Evolutionary conservation across 345 rosid genomes (phyloP).

Genomic region (Lepidium didymum): DNA sequence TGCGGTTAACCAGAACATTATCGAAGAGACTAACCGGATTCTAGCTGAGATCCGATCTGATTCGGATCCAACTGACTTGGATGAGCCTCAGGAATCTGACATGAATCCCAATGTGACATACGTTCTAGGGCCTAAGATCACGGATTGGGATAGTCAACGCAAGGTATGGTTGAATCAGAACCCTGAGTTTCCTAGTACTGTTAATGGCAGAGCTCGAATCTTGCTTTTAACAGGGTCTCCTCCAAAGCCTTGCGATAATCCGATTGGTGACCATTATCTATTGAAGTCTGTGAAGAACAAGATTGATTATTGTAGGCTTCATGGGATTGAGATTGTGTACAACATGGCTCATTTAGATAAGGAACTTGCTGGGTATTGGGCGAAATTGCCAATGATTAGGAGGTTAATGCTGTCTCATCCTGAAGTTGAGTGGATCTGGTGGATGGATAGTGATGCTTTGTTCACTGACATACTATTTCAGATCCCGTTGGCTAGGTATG

Average conservation of each 20-base stretch:
- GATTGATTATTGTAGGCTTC: conserved; percentile 94
- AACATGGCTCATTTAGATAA: conserved; percentile 95
- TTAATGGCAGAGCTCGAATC: conserved; percentile 64
- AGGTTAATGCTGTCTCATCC: conserved; percentile 91
- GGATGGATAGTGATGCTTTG: conserved; percentile 99
- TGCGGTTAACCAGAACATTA: conserved; percentile 69
- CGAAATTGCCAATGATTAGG: conserved; percentile 89
- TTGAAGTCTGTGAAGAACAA: conserved; percentile 84
- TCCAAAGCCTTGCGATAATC: conserved; percentile 83
- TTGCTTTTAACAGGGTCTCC: conserved; percentile 83
- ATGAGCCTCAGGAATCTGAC: conserved; percentile 42
- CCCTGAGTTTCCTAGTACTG: conserved; percentile 69
- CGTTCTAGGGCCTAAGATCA: conserved; percentile 71
- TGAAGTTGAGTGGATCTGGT: conserved; percentile 94
- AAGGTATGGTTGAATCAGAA: conserved; percentile 70
- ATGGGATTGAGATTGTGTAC: conserved; percentile 93
- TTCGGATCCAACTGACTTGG: conserved; percentile 61
- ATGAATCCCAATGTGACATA: conserved; percentile 55
- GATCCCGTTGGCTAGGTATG: conserved; percentile 65
- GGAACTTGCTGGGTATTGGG: conserved; percentile 95
- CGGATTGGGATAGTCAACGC: conserved; percentile 65
- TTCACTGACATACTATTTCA: conserved; percentile 96
- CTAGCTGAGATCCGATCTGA: conserved; percentile 93
- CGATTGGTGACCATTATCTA: conserved; percentile 84
- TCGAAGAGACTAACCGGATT: conserved; percentile 85